Conservation (phyloP, 768 basidiomycete genomes). For the Lyophyllum semitale region DNA sequence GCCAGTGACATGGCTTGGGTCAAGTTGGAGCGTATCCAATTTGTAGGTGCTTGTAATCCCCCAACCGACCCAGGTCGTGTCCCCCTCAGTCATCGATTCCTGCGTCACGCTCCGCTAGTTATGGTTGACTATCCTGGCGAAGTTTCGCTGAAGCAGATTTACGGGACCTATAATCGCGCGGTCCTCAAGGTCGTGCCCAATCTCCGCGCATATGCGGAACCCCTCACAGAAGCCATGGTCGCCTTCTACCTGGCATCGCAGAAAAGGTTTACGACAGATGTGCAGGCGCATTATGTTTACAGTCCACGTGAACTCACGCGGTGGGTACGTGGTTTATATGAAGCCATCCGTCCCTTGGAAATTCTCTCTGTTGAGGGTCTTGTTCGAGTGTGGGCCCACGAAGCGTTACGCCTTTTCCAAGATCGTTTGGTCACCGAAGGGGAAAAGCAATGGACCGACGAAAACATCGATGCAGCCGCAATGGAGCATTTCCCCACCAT, state of each 20-base stretch:
- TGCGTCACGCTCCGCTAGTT: slow-evolving; percentile 94
- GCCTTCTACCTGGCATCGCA: slow-evolving; percentile 93
- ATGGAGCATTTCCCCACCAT: slow-evolving; percentile 93
- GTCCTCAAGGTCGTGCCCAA: slow-evolving; percentile 94
- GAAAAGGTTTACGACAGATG: slow-evolving; percentile 90
- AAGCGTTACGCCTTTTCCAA: slow-evolving; percentile 95
- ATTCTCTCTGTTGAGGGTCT: slow-evolving; percentile 93
- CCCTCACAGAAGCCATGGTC: slow-evolving; percentile 98
- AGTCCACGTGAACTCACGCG: slow-evolving; percentile 97
- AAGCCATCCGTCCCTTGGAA: slow-evolving; percentile 93
- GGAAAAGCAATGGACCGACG: slow-evolving; percentile 94
- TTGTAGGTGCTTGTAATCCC: slow-evolving; percentile 98
- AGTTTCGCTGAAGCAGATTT: slow-evolving; percentile 95
- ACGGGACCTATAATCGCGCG: slow-evolving; percentile 96
- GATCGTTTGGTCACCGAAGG: slow-evolving; percentile 93
- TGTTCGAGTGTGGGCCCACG: slow-evolving; percentile 97
- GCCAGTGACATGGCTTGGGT: slow-evolving; percentile 96
- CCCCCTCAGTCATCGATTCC: slow-evolving; percentile 95
- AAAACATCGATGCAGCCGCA: slow-evolving; percentile 82
- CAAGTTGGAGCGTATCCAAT: slow-evolving; percentile 96
- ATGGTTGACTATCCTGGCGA: slow-evolving; percentile 99
- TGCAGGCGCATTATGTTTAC: slow-evolving; percentile 99
- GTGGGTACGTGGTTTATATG: slow-evolving; percentile 97
- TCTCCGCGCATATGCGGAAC: slow-evolving; percentile 88
- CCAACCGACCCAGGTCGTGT: slow-evolving; percentile 99